Percentiles rank a stretch among this genome's conserved stretches.
These are phyloP conservation scores for Pythium insidiosum DNA, from an alignment of 352 stramenopile species.

Conservation along the genomic window DNA sequence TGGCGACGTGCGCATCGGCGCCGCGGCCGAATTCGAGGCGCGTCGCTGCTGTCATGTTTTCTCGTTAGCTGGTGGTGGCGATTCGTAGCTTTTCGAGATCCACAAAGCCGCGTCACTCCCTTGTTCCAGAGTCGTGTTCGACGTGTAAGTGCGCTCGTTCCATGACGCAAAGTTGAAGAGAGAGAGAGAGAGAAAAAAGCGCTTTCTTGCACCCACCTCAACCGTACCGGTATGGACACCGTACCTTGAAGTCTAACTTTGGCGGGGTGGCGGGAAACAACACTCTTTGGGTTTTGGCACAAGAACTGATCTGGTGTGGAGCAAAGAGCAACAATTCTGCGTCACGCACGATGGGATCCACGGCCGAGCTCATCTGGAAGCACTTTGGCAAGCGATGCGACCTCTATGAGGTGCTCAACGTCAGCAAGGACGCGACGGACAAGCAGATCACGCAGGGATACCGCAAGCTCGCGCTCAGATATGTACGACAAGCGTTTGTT, in stretches of 20 bases:
- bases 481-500: constrained; percentile 23
- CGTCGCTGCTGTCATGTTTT: constrained; percentile 8
- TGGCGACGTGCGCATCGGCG: constrained; percentile 42
- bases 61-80: not conserved
- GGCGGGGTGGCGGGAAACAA: no score
- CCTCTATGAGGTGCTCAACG: constrained; percentile 73
- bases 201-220: no score
- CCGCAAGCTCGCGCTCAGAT: constrained; percentile 61
- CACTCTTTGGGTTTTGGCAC: no score
- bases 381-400: constrained; percentile 58
- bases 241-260: no score
- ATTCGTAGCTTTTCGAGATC: constrained; percentile 10
- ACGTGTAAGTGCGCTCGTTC: not conserved
- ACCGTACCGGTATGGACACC: no score
- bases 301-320: no score
- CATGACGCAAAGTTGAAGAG: no score
- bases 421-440: constrained; percentile 37
- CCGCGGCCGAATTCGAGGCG: constrained; percentile 40
- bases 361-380: constrained; percentile 35
- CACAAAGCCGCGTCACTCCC: no score
- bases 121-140: no score
- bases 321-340: no score
- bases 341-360: constrained; percentile 16
- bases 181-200: no score
- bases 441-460: constrained; percentile 76